A percentile compares a stretch with the other conserved stretches of the same genome.
Evolutionary conservation across 352 stramenopile species (phyloP).

Genomic region (Peronosclerospora sorghi): DNA sequence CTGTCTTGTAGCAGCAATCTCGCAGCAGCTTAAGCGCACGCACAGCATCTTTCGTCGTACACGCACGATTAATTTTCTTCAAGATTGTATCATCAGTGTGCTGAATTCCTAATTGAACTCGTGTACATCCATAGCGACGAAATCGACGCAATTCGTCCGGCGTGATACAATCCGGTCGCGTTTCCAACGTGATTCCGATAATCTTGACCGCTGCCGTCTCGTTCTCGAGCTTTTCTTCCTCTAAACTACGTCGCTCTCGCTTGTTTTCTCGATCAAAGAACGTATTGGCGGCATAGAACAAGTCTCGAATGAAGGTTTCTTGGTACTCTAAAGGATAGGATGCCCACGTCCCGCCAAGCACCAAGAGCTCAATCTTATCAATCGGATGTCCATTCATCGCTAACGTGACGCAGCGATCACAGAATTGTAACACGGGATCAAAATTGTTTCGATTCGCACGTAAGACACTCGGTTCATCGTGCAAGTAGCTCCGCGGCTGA

Average conservation of each 20-base stretch:
- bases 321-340: conserved; percentile 88
- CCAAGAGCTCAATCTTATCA: conserved; percentile 88
- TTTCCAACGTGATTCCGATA: conserved; percentile 87
- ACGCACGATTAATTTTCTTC: conserved; percentile 87
- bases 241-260: conserved; percentile 53
- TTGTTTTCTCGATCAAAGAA: conserved; percentile 68
- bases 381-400: conserved; percentile 88
- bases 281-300: conserved; percentile 90
- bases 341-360: conserved; percentile 88
- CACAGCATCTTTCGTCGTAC: conserved; percentile 62
- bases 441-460: conserved; percentile 89
- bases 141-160: conserved; percentile 79
- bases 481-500: conserved; percentile 87
- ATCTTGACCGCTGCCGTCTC: conserved; percentile 77
- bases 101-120: conserved; percentile 86
- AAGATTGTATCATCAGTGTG: conserved; percentile 87
- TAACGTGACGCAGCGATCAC: conserved; percentile 81
- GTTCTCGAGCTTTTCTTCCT: conserved; percentile 86
- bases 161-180: conserved; percentile 85
- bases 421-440: conserved; percentile 88
- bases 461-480: conserved; percentile 88
- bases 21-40: conserved; percentile 76
- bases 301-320: conserved; percentile 84
- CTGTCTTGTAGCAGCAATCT: conserved; percentile 90
- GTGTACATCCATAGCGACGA: conserved; percentile 75